A percentile compares a stretch with the other conserved stretches of the same genome.
These are phyloP conservation scores for Exobasidium cylindrosporum DNA, from an alignment of 1,284 basidiomycete species.

Conservation along the genomic window DNA sequence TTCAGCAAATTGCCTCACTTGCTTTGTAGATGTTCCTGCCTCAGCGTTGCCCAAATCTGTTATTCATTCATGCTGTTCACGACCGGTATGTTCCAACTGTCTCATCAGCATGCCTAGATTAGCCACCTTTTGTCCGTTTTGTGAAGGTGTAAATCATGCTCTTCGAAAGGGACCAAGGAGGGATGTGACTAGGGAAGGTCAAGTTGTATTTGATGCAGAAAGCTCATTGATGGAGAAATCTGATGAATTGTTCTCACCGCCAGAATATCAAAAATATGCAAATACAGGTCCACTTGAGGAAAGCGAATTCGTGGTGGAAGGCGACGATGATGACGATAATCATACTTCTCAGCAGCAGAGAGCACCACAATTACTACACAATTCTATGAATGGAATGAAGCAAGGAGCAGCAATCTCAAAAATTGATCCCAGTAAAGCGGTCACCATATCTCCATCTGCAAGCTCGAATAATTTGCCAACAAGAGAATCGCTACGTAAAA, in stretches of 20 bases:
- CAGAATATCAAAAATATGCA: not conserved
- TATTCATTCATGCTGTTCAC: conserved; percentile 28
- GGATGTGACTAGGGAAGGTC: conserved; percentile 29
- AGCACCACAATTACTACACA: not conserved
- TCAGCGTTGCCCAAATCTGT: not conserved
- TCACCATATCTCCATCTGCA: not conserved
- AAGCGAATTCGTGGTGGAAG: conserved; percentile 10
- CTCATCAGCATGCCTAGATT: conserved; percentile 22
- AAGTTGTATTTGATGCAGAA: conserved; percentile 29
- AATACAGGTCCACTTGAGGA: conserved; percentile 19
- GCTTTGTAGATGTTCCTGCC: not conserved
- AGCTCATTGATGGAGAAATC: not conserved
- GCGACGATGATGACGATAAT: not conserved
- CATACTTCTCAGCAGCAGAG: not conserved
- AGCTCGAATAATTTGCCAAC: not conserved
- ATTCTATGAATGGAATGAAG: not conserved
- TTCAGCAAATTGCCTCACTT: not conserved
- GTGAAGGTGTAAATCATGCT: conserved; percentile 28
- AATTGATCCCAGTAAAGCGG: not conserved
- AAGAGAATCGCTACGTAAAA: not conserved
- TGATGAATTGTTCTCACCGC: not conserved
- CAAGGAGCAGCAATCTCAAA: not conserved
- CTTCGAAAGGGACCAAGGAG: conserved; percentile 28
- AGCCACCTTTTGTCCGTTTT: conserved; percentile 33
- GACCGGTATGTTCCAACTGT: conserved; percentile 24